These are phyloP conservation scores for Yamadazyma trypodendri DNA, from an alignment of 1,139 yeast genomes.

Conservation along the genomic window DNA sequence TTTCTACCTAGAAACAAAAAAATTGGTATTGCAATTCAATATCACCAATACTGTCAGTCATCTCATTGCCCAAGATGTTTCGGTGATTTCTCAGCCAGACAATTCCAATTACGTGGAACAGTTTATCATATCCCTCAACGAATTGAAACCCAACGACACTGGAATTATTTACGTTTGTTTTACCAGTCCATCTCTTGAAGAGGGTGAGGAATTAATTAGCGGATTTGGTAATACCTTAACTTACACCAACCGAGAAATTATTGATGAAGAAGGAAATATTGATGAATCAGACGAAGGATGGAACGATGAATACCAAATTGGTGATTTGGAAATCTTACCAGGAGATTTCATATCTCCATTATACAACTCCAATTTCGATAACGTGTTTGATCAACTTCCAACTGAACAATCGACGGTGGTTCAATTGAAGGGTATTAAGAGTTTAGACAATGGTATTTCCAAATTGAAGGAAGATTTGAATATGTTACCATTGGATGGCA, in stretches of 20 bases:
- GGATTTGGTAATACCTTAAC: conserved; percentile 68
- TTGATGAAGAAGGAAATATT: conserved; percentile 68
- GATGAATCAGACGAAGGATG: conserved; percentile 79
- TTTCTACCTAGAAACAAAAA: conserved; percentile 60
- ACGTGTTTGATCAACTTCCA: conserved; percentile 70
- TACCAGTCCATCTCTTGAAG: conserved; percentile 49
- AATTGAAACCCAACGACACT: conserved; percentile 65
- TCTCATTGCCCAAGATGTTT: conserved; percentile 73
- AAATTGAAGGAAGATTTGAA: conserved; percentile 61
- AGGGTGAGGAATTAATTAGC: conserved; percentile 33
- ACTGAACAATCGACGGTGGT: conserved; percentile 34
- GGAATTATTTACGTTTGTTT: conserved; percentile 82
- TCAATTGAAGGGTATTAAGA: conserved; percentile 34
- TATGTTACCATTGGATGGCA: conserved; percentile 79
- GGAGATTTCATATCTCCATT: conserved; percentile 84
- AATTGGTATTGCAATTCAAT: conserved; percentile 81
- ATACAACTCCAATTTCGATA: conserved; percentile 74
- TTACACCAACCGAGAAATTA: conserved; percentile 78
- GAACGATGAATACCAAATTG: conserved; percentile 91
- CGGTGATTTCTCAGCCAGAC: conserved; percentile 70
- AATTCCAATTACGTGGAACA: conserved; percentile 62
- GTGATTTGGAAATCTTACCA: conserved; percentile 69
- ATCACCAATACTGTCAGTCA: conserved; percentile 83
- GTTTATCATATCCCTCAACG: conserved; percentile 71
- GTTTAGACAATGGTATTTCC: conserved; percentile 37